Base-by-base conservation (phyloP, 148 eudicot genomes). In the Drosera capensis region DNA sequence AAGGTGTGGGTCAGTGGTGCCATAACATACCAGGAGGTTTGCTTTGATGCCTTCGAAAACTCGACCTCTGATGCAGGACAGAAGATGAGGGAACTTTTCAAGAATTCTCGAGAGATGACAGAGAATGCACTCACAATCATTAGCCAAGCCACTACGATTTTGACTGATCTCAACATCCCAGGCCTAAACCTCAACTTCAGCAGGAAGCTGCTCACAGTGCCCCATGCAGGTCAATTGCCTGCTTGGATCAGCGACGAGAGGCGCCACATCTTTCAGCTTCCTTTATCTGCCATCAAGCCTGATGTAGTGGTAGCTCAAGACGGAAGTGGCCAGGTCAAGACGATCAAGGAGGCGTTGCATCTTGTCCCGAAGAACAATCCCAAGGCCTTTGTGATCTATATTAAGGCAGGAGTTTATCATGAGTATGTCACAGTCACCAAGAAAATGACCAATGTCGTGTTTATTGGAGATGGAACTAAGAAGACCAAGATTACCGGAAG, bases 31-130 rank as follows among this genome's bases (percentile, higher is more conserved):
- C 79, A 81, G 18, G 74, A 78, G 16, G 78, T 75, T 5, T 81
- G 93, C 36, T 44, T 71, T 14, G 85, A 81, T 14, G 79, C 72
- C 0, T 81, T 81, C 19, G 77, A 71, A 54, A 74, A 78, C 56
- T 59, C 72, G 0, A 66, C 71, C 0, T 59, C 71, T 1, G 67
- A 70, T 11, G 65, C 73, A 8, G 93, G 79, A 0, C 46, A 57
- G 7, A 69, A 66, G 37, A 71, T 81, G 72, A 68, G 71, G 30
- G 34, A 44, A 0, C 28, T 71, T 23, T 64, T 81, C 57, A 67
- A 58, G 3, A 48, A 57, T 1, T 63, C 79, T 1, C 23, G 54
- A 5, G 70, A 81, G 45, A 49, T 81, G 2, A 59, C 70, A 3
- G 71, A 77, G 30, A 74, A 74, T 25, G 79, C 72, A 0, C 62